Conservation (phyloP, 2,329 filamentous ascomycete genomes). For the Fusarium odoratissimum region DNA sequence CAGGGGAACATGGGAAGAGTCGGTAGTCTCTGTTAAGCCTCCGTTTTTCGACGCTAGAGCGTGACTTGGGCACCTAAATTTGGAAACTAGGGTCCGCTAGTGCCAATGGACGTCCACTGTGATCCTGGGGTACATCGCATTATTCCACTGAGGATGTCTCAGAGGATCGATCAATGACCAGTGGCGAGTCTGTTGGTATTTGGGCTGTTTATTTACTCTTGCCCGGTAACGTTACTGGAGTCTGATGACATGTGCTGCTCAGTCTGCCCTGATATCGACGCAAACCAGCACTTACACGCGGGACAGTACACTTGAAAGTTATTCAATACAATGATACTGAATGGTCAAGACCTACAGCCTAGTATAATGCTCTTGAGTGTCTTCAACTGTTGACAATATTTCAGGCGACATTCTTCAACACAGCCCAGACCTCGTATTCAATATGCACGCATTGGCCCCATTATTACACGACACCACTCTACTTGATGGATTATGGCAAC, state of each 20-base stretch:
- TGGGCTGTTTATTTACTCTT: not conserved
- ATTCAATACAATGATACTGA: not conserved
- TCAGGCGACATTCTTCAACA: not conserved
- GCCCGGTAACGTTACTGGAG: not conserved
- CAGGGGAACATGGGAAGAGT: constrained; percentile 24
- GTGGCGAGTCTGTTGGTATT: not conserved
- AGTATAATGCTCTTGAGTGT: not conserved
- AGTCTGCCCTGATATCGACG: not conserved
- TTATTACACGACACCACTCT: constrained; percentile 6
- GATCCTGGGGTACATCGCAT: constrained; percentile 12
- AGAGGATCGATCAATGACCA: not conserved
- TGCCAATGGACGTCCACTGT: constrained; percentile 2
- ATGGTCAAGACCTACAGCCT: not conserved
- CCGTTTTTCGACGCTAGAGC: constrained; percentile 21
- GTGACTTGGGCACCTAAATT: constrained; percentile 19
- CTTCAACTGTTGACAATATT: not conserved
- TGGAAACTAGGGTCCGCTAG: constrained; percentile 26
- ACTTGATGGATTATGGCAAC: not conserved
- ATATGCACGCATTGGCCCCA: constrained; percentile 3
- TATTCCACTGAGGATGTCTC: not conserved
- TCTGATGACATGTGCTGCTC: not conserved
- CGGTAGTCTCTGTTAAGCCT: constrained; percentile 13
- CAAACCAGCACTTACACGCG: not conserved
- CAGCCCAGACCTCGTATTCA: constrained; percentile 21
- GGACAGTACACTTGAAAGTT: not conserved